A percentile compares a stretch with the other conserved stretches of the same genome.
phyloP scores from a whole-genome alignment of 306 rosid genomes.

The Quercus cerris region DNA sequence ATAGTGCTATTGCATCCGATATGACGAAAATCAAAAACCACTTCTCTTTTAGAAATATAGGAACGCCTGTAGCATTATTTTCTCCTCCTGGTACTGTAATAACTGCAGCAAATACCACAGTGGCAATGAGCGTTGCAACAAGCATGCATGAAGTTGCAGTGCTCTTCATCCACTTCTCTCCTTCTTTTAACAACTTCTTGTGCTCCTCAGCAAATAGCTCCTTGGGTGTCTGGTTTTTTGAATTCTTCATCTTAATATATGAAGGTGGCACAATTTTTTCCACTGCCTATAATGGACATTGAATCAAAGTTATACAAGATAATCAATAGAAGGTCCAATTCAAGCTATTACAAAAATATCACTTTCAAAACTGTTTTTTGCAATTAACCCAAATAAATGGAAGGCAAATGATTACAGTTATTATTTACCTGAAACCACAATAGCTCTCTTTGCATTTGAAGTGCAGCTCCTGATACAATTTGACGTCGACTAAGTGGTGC shows the following conservation, averaged over 20 bases:
- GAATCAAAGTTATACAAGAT: too few relatives aligned
- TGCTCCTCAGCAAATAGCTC: constrained; percentile 35
- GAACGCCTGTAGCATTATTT: background rate
- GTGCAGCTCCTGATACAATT: too few relatives aligned
- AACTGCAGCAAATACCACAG: constrained; percentile 53
- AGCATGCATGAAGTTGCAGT: constrained; percentile 47
- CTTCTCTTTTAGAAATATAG: too few relatives aligned
- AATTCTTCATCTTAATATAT: too few relatives aligned
- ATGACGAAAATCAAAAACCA: too few relatives aligned
- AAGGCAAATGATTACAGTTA: background rate
- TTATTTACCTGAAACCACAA: constrained; percentile 28
- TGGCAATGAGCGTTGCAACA: constrained; percentile 46
- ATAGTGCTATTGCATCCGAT: too few relatives aligned
- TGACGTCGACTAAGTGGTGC: constrained; percentile 10
- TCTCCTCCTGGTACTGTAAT: constrained; percentile 48
- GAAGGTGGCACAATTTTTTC: too few relatives aligned
- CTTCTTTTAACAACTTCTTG: constrained; percentile 19
- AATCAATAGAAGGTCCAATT: too few relatives aligned
- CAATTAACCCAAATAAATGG: too few relatives aligned
- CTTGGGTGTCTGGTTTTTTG: constrained; percentile 18
- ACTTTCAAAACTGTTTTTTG: too few relatives aligned
- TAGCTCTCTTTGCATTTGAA: constrained; percentile 23
- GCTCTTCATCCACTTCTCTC: constrained; percentile 50
- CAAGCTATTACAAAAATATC: too few relatives aligned
- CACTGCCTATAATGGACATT: background rate